Conservation (phyloP, 306 rosid species). For the Trichosanthes cucumerina region DNA sequence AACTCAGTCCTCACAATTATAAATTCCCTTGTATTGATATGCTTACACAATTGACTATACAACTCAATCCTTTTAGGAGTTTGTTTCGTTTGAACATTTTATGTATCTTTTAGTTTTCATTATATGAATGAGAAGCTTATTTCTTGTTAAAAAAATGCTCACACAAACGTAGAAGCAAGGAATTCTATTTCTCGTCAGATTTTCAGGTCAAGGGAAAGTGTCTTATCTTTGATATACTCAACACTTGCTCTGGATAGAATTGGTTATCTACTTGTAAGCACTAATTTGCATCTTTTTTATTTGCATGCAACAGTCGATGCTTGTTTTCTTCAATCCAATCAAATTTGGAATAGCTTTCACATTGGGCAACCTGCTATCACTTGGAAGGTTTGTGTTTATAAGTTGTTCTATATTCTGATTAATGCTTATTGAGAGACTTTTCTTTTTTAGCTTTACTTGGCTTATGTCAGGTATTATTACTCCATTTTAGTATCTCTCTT, state of each 20-base stretch:
- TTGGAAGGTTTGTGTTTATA: constrained; percentile 66
- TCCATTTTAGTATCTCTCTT: background rate
- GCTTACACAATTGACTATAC: background rate
- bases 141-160: background rate
- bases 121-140: background rate
- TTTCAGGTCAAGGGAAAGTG: background rate
- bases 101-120: background rate
- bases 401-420: background rate
- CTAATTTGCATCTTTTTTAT: constrained; percentile 21
- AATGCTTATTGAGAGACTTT: background rate
- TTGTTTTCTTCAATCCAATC: constrained; percentile 84
- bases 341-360: constrained; percentile 87
- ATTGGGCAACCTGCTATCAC: constrained; percentile 84
- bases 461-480: background rate
- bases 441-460: background rate
- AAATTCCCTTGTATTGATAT: background rate
- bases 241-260: background rate
- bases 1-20: background rate
- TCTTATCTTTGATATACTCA: background rate
- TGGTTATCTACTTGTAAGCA: background rate
- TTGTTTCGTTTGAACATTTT: background rate
- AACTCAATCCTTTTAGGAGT: background rate
- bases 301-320: constrained; percentile 66
- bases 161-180: background rate
- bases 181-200: background rate